phyloP scores from a whole-genome alignment of 2,329 filamentous ascomycete species.

The Phialophora macrospora region DNA sequence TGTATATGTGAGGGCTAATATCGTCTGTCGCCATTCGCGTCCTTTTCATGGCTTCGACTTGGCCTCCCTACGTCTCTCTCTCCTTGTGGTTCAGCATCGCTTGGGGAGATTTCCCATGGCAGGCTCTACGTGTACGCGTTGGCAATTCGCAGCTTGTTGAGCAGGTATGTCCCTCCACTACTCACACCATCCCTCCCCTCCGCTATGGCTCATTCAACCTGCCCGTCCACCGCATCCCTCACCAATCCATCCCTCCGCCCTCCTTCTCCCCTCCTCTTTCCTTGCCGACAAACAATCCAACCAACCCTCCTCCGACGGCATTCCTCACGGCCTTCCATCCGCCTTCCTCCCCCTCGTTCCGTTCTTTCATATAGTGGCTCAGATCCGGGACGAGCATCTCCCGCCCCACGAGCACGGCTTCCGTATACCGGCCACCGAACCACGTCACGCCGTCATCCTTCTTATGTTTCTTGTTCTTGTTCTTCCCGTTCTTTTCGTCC shows the following conservation, averaged over 20 bases:
- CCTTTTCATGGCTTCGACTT: no score
- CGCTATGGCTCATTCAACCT: no score
- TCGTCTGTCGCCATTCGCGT: no score
- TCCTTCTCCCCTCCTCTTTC: slow-evolving; percentile 12
- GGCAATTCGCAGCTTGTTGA: not conserved
- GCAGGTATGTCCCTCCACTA: not conserved
- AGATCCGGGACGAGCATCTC: slow-evolving; percentile 30
- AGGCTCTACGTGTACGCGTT: no score
- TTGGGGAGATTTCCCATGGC: not conserved
- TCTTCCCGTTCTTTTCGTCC: not conserved
- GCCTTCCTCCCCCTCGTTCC: slow-evolving; percentile 13
- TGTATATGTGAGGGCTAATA: not conserved
- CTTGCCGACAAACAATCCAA: slow-evolving; percentile 30
- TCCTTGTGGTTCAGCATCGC: not conserved
- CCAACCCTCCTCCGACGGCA: slow-evolving; percentile 28
- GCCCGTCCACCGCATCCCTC: not conserved
- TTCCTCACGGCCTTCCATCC: slow-evolving; percentile 28
- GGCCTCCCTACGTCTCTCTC: not conserved
- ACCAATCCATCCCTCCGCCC: not conserved
- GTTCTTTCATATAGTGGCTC: slow-evolving; percentile 31
- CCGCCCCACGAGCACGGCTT: slow-evolving; percentile 12
- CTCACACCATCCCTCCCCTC: no score
- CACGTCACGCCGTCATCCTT: slow-evolving; percentile 17
- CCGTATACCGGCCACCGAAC: slow-evolving; percentile 27
- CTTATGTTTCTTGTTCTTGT: not conserved